Evolutionary conservation across 139 green algal species (phyloP).

Genomic region (Tetraselmis chui): DNA sequence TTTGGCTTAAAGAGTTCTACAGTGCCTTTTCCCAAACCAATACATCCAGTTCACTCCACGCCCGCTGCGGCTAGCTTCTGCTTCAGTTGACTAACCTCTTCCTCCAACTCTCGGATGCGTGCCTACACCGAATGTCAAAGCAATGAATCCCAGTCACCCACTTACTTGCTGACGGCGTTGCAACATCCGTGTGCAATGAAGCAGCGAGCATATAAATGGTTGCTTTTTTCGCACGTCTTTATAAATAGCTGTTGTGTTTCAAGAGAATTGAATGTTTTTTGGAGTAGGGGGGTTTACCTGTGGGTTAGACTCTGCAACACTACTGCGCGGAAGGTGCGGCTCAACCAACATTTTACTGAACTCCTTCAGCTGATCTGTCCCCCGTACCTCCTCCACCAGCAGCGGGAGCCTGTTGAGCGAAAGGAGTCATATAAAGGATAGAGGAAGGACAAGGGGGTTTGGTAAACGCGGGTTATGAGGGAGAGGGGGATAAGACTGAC

Average conservation of each 20-base stretch:
- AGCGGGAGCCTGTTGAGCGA: slow-evolving; percentile 60
- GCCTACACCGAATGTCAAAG: too few relatives aligned
- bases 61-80: not conserved
- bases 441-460: not conserved
- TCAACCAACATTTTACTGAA: slow-evolving; percentile 64
- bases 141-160: too few relatives aligned
- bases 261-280: too few relatives aligned
- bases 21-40: too few relatives aligned
- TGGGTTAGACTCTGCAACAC: not conserved
- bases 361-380: slow-evolving; percentile 47
- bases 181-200: too few relatives aligned
- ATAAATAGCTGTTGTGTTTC: too few relatives aligned
- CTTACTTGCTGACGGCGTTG: too few relatives aligned
- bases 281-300: too few relatives aligned
- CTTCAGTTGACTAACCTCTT: not conserved
- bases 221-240: too few relatives aligned
- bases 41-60: not conserved
- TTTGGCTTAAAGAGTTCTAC: too few relatives aligned
- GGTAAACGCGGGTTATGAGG: too few relatives aligned
- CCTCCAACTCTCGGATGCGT: not conserved
- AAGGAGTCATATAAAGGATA: not conserved
- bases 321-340: slow-evolving; percentile 32
- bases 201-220: too few relatives aligned
- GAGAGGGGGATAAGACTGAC: not conserved
- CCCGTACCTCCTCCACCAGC: slow-evolving; percentile 83